A percentile compares a stretch with the other conserved stretches of the same genome.
phyloP scores from a whole-genome alignment of 2,329 filamentous ascomycete genomes.

The Xylariaceae sp. region DNA sequence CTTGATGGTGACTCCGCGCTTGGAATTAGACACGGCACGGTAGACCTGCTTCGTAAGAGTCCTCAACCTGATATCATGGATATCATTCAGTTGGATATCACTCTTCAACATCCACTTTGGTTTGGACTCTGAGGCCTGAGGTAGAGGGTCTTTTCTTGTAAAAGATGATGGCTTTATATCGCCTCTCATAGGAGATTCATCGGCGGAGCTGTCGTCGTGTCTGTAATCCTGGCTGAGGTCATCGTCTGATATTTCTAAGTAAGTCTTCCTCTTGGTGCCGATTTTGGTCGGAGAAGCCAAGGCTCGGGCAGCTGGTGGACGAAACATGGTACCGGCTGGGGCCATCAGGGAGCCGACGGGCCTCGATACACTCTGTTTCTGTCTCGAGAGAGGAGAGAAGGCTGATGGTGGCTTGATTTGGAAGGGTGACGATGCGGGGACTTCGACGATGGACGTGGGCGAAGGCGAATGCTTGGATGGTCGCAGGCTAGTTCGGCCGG shows the following conservation, averaged over 20 bases:
- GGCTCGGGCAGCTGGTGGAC: conserved; percentile 38
- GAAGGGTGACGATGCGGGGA: conserved; percentile 82
- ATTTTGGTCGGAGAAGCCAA: conserved; percentile 34
- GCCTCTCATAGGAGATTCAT: conserved; percentile 29
- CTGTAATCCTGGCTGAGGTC: conserved; percentile 32
- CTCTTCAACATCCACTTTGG: conserved; percentile 10
- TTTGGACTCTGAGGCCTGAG: conserved; percentile 12
- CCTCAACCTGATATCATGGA: conserved; percentile 29
- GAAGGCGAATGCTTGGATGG: conserved; percentile 25
- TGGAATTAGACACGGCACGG: conserved; percentile 25
- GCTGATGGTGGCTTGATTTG: conserved; percentile 37
- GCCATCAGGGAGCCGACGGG: conserved; percentile 63
- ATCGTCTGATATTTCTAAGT: conserved; percentile 31
- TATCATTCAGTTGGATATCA: conserved; percentile 27
- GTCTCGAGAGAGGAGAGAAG: conserved; percentile 10
- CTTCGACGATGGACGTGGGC: conserved; percentile 58
- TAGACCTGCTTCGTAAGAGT: conserved; percentile 29
- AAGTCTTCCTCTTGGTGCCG: conserved; percentile 26
- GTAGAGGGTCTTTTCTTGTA: conserved; percentile 19
- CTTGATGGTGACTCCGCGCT: conserved; percentile 24
- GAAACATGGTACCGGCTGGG: conserved; percentile 70
- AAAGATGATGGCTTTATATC: conserved; percentile 33
- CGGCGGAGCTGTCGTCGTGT: conserved; percentile 30
- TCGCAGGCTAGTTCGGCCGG: conserved; percentile 36
- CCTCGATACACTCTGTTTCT: conserved; percentile 12